phyloP scores from a whole-genome alignment of 2,329 filamentous ascomycete genomes.

The Falciphora oryzae region DNA sequence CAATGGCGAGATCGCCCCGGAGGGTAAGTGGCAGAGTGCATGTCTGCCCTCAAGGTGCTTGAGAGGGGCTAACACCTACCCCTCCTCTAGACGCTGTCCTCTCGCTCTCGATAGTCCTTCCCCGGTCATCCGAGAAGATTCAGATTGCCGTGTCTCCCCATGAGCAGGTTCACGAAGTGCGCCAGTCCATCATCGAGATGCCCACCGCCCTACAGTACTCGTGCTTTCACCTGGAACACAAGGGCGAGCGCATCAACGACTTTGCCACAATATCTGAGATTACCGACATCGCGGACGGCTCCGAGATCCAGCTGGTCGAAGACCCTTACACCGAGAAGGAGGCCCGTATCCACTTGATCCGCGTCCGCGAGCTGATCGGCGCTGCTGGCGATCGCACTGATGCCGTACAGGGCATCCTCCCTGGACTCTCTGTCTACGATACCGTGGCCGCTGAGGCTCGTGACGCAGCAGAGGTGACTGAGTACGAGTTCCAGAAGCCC shows the following conservation, averaged over 20 bases:
- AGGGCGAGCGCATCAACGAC: constrained; percentile 87
- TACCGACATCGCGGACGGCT: constrained; percentile 66
- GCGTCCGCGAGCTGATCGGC: constrained; percentile 87
- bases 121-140: constrained; percentile 71
- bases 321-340: constrained; percentile 99
- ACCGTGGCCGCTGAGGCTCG: constrained; percentile 50
- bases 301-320: constrained; percentile 76
- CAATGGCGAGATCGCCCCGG: constrained; percentile 23
- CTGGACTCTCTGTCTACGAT: constrained; percentile 84
- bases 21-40: constrained; percentile 22
- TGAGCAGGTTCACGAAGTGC: constrained; percentile 95
- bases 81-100: constrained; percentile 41
- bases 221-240: constrained; percentile 95
- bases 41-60: not conserved
- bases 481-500: constrained; percentile 71
- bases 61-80: constrained; percentile 6
- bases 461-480: constrained; percentile 36
- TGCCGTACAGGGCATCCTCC: constrained; percentile 75
- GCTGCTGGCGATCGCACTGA: constrained; percentile 86
- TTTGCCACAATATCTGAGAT: constrained; percentile 91
- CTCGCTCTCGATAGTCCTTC: constrained; percentile 70
- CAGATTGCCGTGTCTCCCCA: constrained; percentile 87
- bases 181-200: constrained; percentile 91
- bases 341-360: constrained; percentile 86
- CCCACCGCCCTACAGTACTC: constrained; percentile 94